phyloP scores from a whole-genome alignment of 2,329 filamentous ascomycete species.

The Ciborinia camelliae region DNA sequence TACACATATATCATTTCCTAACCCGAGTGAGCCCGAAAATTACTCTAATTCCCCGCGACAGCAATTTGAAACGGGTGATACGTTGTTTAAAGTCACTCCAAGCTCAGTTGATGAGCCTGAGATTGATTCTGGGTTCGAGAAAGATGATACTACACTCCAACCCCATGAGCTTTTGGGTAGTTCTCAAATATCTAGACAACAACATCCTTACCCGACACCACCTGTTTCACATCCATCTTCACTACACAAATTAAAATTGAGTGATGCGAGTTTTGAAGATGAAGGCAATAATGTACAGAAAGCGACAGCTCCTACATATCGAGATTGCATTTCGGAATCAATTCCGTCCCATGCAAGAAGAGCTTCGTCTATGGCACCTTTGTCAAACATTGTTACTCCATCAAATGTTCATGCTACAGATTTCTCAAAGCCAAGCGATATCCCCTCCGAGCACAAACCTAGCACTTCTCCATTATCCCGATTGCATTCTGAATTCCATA shows the following conservation, averaged over 20 bases:
- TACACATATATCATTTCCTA: slow-evolving; percentile 19
- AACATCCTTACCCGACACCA: slow-evolving; percentile 55
- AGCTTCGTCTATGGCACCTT: slow-evolving; percentile 51
- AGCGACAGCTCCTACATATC: slow-evolving; percentile 38
- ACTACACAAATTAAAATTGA: slow-evolving; percentile 44
- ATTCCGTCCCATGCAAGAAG: slow-evolving; percentile 44
- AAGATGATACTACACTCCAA: slow-evolving; percentile 27
- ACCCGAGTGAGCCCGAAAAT: slow-evolving; percentile 25
- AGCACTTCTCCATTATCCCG: slow-evolving; percentile 50
- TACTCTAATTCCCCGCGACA: slow-evolving; percentile 26
- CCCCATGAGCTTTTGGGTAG: slow-evolving; percentile 29
- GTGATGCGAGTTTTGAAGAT: slow-evolving; percentile 41
- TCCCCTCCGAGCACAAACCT: slow-evolving; percentile 45
- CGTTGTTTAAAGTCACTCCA: slow-evolving; percentile 31
- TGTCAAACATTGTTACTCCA: slow-evolving; percentile 62
- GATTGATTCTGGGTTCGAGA: slow-evolving; percentile 28
- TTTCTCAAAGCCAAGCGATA: slow-evolving; percentile 64
- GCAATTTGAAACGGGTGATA: slow-evolving; percentile 27
- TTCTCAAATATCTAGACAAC: slow-evolving; percentile 28
- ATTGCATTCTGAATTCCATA: slow-evolving; percentile 44
- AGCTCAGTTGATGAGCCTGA: slow-evolving; percentile 30
- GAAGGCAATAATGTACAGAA: slow-evolving; percentile 40
- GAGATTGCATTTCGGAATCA: slow-evolving; percentile 46
- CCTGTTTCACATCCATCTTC: slow-evolving; percentile 50
- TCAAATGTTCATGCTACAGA: slow-evolving; percentile 63